Evolutionary conservation across 495 filamentous ascomycete species (phyloP).

Genomic region (Pseudoneurospora amorphoporcata): DNA sequence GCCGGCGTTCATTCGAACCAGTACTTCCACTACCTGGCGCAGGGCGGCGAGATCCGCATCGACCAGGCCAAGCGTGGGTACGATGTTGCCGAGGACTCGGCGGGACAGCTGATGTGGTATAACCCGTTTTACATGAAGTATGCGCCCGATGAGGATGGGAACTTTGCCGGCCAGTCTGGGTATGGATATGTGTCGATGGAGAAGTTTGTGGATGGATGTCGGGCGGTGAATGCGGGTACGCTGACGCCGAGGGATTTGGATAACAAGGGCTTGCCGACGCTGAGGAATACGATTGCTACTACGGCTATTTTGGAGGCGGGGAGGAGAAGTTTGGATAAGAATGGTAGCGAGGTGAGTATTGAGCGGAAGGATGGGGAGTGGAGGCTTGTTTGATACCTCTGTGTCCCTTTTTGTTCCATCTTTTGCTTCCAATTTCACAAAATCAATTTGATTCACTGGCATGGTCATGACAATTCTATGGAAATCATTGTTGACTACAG

Average conservation of each 20-base stretch:
- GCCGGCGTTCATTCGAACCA: constrained; percentile 91
- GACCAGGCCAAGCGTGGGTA: constrained; percentile 94
- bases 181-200: constrained; percentile 93
- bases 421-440: neutral
- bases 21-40: constrained; percentile 88
- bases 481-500: neutral
- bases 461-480: neutral
- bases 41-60: constrained; percentile 73
- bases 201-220: constrained; percentile 88
- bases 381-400: constrained; percentile 50
- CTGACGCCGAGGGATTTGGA: constrained; percentile 68
- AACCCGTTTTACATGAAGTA: constrained; percentile 98
- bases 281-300: constrained; percentile 82
- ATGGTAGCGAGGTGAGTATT: constrained; percentile 65
- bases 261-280: constrained; percentile 66
- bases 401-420: neutral
- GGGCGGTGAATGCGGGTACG: constrained; percentile 60
- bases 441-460: neutral
- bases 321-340: constrained; percentile 69
- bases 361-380: constrained; percentile 50
- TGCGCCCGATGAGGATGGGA: constrained; percentile 88
- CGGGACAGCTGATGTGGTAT: constrained; percentile 61
- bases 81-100: constrained; percentile 76
- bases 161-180: constrained; percentile 82
- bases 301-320: constrained; percentile 87